Evolutionary conservation across 2,329 filamentous ascomycete genomes (phyloP).

Genomic region (Pseudogymnoascus sp.): DNA sequence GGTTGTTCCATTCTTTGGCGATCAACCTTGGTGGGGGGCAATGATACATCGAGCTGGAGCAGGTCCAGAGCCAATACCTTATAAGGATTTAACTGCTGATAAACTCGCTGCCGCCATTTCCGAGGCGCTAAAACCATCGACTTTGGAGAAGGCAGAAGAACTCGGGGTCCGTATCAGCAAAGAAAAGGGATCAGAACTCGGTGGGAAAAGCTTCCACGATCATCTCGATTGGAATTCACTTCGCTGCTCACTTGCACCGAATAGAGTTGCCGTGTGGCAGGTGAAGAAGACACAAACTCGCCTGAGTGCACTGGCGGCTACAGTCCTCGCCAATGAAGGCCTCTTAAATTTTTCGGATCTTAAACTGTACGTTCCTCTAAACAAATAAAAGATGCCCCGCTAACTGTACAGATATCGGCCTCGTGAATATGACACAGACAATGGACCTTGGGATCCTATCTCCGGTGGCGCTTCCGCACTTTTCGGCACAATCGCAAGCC

Average conservation of each 20-base stretch:
- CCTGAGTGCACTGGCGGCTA: constrained; percentile 65
- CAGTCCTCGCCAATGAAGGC: constrained; percentile 56
- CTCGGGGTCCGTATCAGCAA: constrained; percentile 53
- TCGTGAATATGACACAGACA: constrained; percentile 66
- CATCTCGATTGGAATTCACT: constrained; percentile 58
- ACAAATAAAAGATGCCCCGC: constrained; percentile 8
- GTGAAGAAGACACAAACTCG: constrained; percentile 57
- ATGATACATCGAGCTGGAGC: constrained; percentile 67
- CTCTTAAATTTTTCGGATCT: constrained; percentile 60
- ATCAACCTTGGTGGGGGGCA: constrained; percentile 74
- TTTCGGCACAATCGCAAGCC: constrained; percentile 70
- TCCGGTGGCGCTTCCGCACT: constrained; percentile 69
- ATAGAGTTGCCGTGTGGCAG: constrained; percentile 64
- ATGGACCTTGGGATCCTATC: constrained; percentile 71
- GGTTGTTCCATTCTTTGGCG: constrained; percentile 72
- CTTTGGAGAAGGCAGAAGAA: constrained; percentile 41
- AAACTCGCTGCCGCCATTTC: constrained; percentile 57
- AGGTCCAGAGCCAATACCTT: constrained; percentile 60
- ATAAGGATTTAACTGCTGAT: constrained; percentile 57
- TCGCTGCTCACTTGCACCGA: constrained; percentile 60
- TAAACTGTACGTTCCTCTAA: constrained; percentile 51
- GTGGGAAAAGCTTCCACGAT: constrained; percentile 61
- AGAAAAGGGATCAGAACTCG: constrained; percentile 55
- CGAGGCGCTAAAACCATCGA: constrained; percentile 51
- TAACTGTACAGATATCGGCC: constrained; percentile 40